Evolutionary conservation across 2,329 filamentous ascomycete genomes (phyloP).

Genomic region (Geosmithia morbida): DNA sequence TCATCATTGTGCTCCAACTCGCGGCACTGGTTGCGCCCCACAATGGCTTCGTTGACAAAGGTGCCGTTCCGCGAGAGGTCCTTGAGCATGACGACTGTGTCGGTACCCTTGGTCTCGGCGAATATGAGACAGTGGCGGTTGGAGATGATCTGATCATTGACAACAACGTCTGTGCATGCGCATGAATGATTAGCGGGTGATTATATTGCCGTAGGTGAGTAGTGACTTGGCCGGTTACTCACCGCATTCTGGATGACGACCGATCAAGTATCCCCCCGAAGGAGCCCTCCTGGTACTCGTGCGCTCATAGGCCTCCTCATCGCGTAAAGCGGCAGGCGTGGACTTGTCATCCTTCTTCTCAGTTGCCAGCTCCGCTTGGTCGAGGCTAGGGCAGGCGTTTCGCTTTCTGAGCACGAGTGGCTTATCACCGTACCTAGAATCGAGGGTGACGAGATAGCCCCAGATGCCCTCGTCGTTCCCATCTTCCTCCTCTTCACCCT

Average conservation of each 20-base stretch:
- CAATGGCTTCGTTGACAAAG: slow-evolving; percentile 81
- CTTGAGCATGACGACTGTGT: slow-evolving; percentile 64
- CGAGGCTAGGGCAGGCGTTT: slow-evolving; percentile 49
- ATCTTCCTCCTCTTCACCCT: slow-evolving; percentile 66
- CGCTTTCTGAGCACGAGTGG: slow-evolving; percentile 63
- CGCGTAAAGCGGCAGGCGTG: slow-evolving; percentile 33
- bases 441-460: slow-evolving; percentile 83
- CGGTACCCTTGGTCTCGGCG: slow-evolving; percentile 39
- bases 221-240: slow-evolving; percentile 20
- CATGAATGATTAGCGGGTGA: slow-evolving; percentile 2
- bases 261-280: slow-evolving; percentile 78
- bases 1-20: slow-evolving; percentile 85
- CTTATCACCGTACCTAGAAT: slow-evolving; percentile 46
- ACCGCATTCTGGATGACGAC: slow-evolving; percentile 89
- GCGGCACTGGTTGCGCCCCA: slow-evolving; percentile 83
- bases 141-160: slow-evolving; percentile 69
- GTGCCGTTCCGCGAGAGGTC: slow-evolving; percentile 95
- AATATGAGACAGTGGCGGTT: slow-evolving; percentile 70
- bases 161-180: slow-evolving; percentile 41
- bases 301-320: slow-evolving; percentile 46
- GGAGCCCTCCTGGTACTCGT: slow-evolving; percentile 39
- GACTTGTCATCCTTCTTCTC: slow-evolving; percentile 23
- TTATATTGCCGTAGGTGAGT: neutral
- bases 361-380: slow-evolving; percentile 17
- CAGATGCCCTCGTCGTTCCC: slow-evolving; percentile 78